Conservation (phyloP, 805 yeast species). For the Zygosaccharomyces pseudorouxii region DNA sequence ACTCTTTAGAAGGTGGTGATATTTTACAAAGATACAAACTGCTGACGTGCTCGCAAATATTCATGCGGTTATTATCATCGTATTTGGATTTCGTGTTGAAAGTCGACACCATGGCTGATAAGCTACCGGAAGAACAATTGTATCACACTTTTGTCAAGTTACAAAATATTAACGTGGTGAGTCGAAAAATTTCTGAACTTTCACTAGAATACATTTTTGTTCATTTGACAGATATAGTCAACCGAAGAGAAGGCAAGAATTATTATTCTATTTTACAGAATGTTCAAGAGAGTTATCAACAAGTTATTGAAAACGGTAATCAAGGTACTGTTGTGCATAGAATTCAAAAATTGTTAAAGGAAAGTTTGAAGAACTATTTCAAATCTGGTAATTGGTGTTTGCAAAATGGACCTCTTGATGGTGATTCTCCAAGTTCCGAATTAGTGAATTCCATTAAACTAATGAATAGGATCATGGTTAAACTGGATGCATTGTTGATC, state of each 20-base stretch:
- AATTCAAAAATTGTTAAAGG: conserved; percentile 28
- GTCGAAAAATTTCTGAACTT: conserved; percentile 16
- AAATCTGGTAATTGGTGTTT: conserved; percentile 34
- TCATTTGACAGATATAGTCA: conserved; percentile 23
- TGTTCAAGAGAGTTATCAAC: conserved; percentile 28
- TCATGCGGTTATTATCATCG: conserved; percentile 22
- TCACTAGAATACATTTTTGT: conserved; percentile 20
- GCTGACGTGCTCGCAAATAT: conserved; percentile 27
- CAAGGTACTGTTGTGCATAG: conserved; percentile 32
- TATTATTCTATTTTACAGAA: conserved; percentile 32
- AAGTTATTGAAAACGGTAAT: conserved; percentile 26
- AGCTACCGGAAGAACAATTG: conserved; percentile 24
- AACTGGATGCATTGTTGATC: conserved; percentile 14
- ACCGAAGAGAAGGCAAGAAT: conserved; percentile 19
- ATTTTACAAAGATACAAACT: conserved; percentile 24
- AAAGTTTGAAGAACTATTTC: conserved; percentile 33
- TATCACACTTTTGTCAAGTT: conserved; percentile 26
- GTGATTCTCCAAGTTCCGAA: conserved; percentile 25
- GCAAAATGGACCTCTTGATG: neutral
- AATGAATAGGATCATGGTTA: conserved; percentile 17
- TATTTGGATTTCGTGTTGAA: conserved; percentile 24
- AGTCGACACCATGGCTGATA: conserved; percentile 19
- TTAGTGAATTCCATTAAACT: conserved; percentile 29
- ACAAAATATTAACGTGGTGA: conserved; percentile 18
- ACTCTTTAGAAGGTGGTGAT: conserved; percentile 18